phyloP scores from a whole-genome alignment of 345 rosid species.

The Erodium maritimum region DNA sequence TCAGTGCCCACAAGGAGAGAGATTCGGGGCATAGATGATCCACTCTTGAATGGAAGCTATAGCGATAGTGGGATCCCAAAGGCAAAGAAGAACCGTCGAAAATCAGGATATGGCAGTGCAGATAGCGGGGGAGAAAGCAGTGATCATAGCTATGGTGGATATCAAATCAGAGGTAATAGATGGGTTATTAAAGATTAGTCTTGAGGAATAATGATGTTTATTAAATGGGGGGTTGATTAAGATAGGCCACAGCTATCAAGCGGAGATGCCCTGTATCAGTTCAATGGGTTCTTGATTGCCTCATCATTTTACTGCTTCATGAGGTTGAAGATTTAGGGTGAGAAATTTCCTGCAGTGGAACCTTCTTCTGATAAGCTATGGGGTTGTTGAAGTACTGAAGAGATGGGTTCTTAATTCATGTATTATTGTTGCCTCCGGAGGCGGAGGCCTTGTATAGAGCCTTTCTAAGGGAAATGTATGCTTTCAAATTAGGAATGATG shows the following conservation, averaged over 20 bases:
- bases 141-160: slow-evolving; percentile 67
- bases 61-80: slow-evolving; percentile 67
- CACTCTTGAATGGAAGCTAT: slow-evolving; percentile 75
- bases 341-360: too few species aligned
- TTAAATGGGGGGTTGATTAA: not conserved
- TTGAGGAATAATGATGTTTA: not conserved
- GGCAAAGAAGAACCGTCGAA: slow-evolving; percentile 59
- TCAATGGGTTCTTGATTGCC: not conserved
- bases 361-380: too few species aligned
- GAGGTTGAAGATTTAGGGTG: too few species aligned
- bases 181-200: slow-evolving; percentile 74
- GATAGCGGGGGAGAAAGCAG: slow-evolving; percentile 98
- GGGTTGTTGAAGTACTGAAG: not conserved
- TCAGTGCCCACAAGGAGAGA: slow-evolving; percentile 52
- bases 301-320: not conserved
- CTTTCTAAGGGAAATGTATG: not conserved
- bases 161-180: slow-evolving; percentile 59
- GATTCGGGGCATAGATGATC: slow-evolving; percentile 92
- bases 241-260: not conserved
- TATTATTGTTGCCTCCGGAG: not conserved
- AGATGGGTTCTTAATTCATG: not conserved
- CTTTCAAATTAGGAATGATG: not conserved
- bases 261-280: not conserved
- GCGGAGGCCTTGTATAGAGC: too few species aligned
- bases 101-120: slow-evolving; percentile 60